phyloP scores from a whole-genome alignment of 2,329 filamentous ascomycete genomes.

The Fusarium mexicanum region DNA sequence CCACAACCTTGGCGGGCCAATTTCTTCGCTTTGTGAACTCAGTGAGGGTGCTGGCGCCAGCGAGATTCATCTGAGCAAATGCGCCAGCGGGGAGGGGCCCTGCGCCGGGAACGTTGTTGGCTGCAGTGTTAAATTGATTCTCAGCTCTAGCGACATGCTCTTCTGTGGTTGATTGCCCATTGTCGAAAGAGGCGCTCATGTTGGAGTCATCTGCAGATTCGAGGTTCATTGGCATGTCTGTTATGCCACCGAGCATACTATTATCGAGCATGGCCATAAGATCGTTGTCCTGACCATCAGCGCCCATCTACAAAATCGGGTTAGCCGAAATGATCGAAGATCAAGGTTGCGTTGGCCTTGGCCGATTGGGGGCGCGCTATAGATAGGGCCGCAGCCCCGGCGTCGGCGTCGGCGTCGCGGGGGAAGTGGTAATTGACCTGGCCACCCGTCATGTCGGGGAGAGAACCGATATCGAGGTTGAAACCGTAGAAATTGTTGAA shows the following conservation, averaged over 20 bases:
- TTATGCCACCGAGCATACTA: constrained; percentile 51
- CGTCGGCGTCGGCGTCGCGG: constrained; percentile 13
- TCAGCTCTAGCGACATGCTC: constrained; percentile 47
- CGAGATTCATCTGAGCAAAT: constrained; percentile 48
- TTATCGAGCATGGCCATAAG: constrained; percentile 58
- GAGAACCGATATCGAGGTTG: constrained; percentile 43
- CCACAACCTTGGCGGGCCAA: constrained; percentile 89
- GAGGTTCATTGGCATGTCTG: constrained; percentile 56
- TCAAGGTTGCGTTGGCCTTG: constrained; percentile 30
- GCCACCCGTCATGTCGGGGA: constrained; percentile 41
- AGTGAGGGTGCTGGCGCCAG: constrained; percentile 58
- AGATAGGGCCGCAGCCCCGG: constrained; percentile 26
- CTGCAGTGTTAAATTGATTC: constrained; percentile 48
- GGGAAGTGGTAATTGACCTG: constrained; percentile 37
- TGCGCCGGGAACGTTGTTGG: constrained; percentile 53
- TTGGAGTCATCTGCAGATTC: constrained; percentile 49
- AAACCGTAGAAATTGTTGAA: constrained; percentile 51
- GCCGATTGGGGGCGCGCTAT: constrained; percentile 11
- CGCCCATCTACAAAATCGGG: constrained; percentile 39
- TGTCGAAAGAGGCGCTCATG: constrained; percentile 35
- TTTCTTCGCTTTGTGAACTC: constrained; percentile 71
- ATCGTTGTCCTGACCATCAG: constrained; percentile 47
- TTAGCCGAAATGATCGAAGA: constrained; percentile 29
- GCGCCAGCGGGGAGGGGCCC: constrained; percentile 54
- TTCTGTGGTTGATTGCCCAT: constrained; percentile 39